Percentiles rank a stretch among this genome's conserved stretches.
Evolutionary conservation across 768 basidiomycete genomes (phyloP).

Genomic region (Thelephora aurantiotincta): DNA sequence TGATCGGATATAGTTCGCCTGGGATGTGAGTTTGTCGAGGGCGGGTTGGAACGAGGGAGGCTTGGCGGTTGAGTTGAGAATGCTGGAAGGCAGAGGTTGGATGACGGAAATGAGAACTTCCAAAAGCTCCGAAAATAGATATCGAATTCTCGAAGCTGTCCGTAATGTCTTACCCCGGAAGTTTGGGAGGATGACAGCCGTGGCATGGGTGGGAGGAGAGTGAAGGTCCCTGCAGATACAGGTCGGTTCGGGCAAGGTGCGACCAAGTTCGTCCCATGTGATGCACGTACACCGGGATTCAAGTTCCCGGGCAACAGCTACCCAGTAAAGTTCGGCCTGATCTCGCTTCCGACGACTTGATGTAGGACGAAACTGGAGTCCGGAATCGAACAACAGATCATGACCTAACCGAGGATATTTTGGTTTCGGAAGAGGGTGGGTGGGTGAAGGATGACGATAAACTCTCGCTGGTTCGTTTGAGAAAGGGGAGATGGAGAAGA

Average conservation of each 20-base stretch:
- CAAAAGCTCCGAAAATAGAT: slow-evolving; percentile 61
- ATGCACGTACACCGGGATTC: slow-evolving; percentile 75
- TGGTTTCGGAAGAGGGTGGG: slow-evolving; percentile 2
- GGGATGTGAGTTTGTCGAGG: slow-evolving; percentile 46
- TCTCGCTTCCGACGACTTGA: slow-evolving; percentile 61
- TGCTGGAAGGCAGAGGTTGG: slow-evolving; percentile 50
- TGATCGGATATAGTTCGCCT: slow-evolving; percentile 51
- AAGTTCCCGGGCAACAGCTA: slow-evolving; percentile 64
- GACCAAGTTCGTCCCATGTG: slow-evolving; percentile 50
- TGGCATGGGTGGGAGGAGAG: slow-evolving; percentile 11
- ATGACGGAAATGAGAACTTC: slow-evolving; percentile 77
- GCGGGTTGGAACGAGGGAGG: slow-evolving; percentile 23
- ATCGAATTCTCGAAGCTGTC: slow-evolving; percentile 57
- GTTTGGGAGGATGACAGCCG: slow-evolving; percentile 26
- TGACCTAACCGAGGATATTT: slow-evolving; percentile 38
- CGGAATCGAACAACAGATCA: slow-evolving; percentile 80
- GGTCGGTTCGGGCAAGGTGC: slow-evolving; percentile 25
- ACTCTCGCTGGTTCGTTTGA: slow-evolving; percentile 9
- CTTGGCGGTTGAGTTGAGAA: slow-evolving; percentile 12
- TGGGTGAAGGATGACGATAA: slow-evolving; percentile 1
- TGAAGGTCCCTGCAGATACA: slow-evolving; percentile 27
- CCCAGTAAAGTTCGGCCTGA: slow-evolving; percentile 74
- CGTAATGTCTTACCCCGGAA: slow-evolving; percentile 36
- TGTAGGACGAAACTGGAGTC: slow-evolving; percentile 69
- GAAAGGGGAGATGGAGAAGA: slow-evolving; percentile 11